A percentile compares a stretch with the other conserved stretches of the same genome.
Evolutionary conservation across 2,329 filamentous ascomycete genomes (phyloP).

Genomic region (Aureobasidium sp.): DNA sequence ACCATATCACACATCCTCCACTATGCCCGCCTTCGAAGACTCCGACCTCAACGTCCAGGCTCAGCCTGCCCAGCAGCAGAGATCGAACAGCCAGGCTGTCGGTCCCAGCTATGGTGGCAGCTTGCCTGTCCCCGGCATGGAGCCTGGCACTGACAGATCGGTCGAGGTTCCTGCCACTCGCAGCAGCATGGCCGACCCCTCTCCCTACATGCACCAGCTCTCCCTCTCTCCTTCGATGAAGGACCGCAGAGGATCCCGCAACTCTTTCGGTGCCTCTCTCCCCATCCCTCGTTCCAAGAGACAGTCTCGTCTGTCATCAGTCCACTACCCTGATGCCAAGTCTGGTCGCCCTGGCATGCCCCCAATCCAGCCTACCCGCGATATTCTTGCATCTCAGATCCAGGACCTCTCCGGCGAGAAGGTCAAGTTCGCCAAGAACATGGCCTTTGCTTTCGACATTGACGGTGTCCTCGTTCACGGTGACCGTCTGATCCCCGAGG

Average conservation of each 20-base stretch:
- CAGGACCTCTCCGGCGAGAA: constrained; percentile 60
- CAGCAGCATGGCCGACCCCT: constrained; percentile 59
- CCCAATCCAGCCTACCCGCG: constrained; percentile 52
- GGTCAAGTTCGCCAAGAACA: constrained; percentile 63
- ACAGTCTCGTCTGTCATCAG: constrained; percentile 58
- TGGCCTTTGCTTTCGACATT: constrained; percentile 74
- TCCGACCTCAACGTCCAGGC: constrained; percentile 43
- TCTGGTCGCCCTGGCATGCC: constrained; percentile 50
- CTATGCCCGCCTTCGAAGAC: constrained; percentile 54
- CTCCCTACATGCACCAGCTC: constrained; percentile 65
- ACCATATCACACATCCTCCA: constrained; percentile 25
- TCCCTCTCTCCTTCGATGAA: constrained; percentile 59
- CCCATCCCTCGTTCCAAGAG: constrained; percentile 65
- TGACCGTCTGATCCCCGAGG: constrained; percentile 61
- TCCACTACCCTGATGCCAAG: constrained; percentile 42
- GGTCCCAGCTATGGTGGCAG: constrained; percentile 26
- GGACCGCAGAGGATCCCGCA: constrained; percentile 60
- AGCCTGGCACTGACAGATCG: constrained; percentile 35
- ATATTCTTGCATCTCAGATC: constrained; percentile 61
- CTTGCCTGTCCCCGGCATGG: constrained; percentile 37
- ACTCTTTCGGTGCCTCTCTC: constrained; percentile 66
- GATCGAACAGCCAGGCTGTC: constrained; percentile 20
- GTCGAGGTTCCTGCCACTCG: constrained; percentile 64
- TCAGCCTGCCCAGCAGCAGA: constrained; percentile 27
- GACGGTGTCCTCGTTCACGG: constrained; percentile 69